Evolutionary conservation across 2,329 filamentous ascomycete species (phyloP).

Genomic region (Botrytis elliptica): DNA sequence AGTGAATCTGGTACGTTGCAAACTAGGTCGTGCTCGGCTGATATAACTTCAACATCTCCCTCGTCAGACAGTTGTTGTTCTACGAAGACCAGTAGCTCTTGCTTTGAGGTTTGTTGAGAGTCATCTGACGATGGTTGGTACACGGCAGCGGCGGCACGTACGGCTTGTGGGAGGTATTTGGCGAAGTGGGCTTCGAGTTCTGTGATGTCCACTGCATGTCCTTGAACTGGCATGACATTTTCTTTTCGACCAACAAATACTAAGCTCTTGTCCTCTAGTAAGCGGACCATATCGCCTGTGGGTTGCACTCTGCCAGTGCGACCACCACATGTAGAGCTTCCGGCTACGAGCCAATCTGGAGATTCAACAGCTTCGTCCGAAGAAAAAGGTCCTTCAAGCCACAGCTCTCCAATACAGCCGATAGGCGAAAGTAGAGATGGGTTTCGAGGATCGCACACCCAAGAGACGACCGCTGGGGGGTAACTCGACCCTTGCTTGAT

Average conservation of each 20-base stretch:
- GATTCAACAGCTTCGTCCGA: slow-evolving; percentile 41
- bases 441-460: slow-evolving; percentile 40
- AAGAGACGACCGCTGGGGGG: slow-evolving; percentile 40
- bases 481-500: slow-evolving; percentile 38
- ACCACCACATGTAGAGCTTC: slow-evolving; percentile 34
- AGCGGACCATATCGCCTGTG: slow-evolving; percentile 58
- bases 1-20: slow-evolving; percentile 19
- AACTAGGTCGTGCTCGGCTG: neutral
- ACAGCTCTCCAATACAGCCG: slow-evolving; percentile 42
- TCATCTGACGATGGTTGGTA: slow-evolving; percentile 10
- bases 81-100: slow-evolving; percentile 12
- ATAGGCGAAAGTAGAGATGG: slow-evolving; percentile 43
- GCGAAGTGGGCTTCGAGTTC: slow-evolving; percentile 44
- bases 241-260: slow-evolving; percentile 63
- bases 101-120: slow-evolving; percentile 5
- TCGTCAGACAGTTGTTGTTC: slow-evolving; percentile 2
- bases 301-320: slow-evolving; percentile 44
- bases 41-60: neutral
- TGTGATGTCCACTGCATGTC: slow-evolving; percentile 43
- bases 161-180: slow-evolving; percentile 39
- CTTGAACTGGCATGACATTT: slow-evolving; percentile 37
- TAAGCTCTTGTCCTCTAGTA: slow-evolving; percentile 50
- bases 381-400: slow-evolving; percentile 53
- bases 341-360: slow-evolving; percentile 48
- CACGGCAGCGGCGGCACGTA: slow-evolving; percentile 37